Evolutionary conservation across 805 yeast species (phyloP), one percentile per base, ranked within the genome.

Genomic region (Jamesozyma hellenica): DNA sequence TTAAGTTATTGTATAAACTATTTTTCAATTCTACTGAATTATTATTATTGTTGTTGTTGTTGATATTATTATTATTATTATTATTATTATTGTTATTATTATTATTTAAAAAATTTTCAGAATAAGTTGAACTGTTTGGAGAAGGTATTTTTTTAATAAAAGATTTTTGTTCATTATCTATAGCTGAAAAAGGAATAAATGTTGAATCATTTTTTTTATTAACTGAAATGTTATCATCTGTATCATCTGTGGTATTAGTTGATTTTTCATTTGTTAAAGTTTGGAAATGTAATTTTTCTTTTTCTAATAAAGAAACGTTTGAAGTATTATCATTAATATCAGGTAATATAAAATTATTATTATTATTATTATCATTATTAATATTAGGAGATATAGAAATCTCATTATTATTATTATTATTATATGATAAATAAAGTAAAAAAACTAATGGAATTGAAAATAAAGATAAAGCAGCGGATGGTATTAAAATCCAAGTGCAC

Each of bases 401-500:
- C n/a, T 48, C 50, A 34, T 13, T 28, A 16, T 48, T 51, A 32
- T 11, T 28, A 15, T 11, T 27, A 14, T 36, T 38, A 7, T 40
- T 23, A 6, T 35, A 35, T 3, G 45, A 38, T 14, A 58, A 44
- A 40, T 57, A 54, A 17, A 72, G 67, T 21, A 74, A 46, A 36
- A 72, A 66, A 25, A 72, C 61, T 32, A 75, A 56, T 5, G 82
- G 72, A 2, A 79, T 43, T 2, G 77, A 60, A 2, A 76, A 39
- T 42, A 82, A 61, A 40, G 70, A 68, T 39, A 77, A 59, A 0
- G 68, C 79, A 11, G 83, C 80, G 4, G 84, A 71, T 1, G 81
- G 86, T 23, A 82, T 69, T 51, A 79, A 65, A 27, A 79, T 55
- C 88, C 90, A 82, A 8, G 79, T 68, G n/a, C 77, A 68, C 88